A percentile compares a stretch with the other conserved stretches of the same genome.
Evolutionary conservation across 106 monocot genomes (phyloP).

Genomic region (Alisma plantagoaquatica): DNA sequence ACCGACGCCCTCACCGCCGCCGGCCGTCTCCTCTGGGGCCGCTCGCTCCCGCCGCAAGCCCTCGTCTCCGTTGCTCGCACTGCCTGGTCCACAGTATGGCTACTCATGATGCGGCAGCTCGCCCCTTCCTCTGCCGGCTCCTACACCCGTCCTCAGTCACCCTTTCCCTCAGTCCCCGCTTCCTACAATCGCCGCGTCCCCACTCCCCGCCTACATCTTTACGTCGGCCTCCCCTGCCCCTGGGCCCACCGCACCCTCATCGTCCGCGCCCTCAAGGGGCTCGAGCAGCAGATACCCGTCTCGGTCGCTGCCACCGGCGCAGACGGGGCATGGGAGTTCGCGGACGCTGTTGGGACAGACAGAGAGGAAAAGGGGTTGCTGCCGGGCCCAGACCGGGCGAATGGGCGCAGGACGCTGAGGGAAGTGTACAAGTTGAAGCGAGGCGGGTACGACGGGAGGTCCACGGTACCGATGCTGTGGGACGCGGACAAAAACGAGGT

Average conservation of each 20-base stretch:
- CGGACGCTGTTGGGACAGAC: neutral
- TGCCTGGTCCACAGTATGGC: constrained; percentile 82
- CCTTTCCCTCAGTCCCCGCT: constrained; percentile 50
- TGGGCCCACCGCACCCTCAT: constrained; percentile 93
- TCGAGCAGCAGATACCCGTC: constrained; percentile 31
- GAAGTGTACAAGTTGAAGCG: constrained; percentile 53
- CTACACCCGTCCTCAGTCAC: constrained; percentile 61
- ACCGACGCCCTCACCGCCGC: constrained; percentile 54
- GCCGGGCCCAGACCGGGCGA: constrained; percentile 27
- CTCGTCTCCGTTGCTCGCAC: constrained; percentile 66
- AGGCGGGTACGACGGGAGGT: constrained; percentile 67
- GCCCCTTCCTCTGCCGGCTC: constrained; percentile 61
- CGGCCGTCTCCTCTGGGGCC: constrained; percentile 80
- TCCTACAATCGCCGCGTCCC: constrained; percentile 7
- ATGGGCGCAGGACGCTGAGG: constrained; percentile 41
- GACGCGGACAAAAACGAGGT: constrained; percentile 46
- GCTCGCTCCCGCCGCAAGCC: constrained; percentile 56
- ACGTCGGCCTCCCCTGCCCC: constrained; percentile 79
- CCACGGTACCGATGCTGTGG: constrained; percentile 98
- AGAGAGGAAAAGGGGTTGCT: constrained; percentile 12
- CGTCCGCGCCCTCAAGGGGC: constrained; percentile 51
- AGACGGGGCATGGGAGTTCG: constrained; percentile 65
- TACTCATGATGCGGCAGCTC: constrained; percentile 97
- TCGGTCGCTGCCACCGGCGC: constrained; percentile 51
- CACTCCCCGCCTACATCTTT: constrained; percentile 40